Evolutionary conservation across 345 rosid species (phyloP).

Genomic region (Citrus unshiu): DNA sequence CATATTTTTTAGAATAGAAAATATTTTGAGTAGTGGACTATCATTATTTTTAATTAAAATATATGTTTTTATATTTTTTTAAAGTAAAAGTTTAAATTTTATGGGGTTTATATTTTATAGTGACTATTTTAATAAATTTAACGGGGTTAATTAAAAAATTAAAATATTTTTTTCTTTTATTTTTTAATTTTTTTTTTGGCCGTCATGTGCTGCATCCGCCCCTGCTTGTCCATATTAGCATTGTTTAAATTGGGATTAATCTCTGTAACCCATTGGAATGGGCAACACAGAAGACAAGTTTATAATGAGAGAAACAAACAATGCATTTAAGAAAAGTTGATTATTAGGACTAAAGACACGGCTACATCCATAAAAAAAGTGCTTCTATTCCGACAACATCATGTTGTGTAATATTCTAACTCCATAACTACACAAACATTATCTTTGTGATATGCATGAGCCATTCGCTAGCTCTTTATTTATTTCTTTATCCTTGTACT

Average conservation of each 20-base stretch:
- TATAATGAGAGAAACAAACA: constrained; percentile 12
- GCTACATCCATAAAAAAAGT: background rate
- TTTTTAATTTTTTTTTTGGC: too few relatives aligned
- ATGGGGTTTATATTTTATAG: too few relatives aligned
- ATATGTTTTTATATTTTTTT: too few relatives aligned
- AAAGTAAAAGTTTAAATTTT: too few relatives aligned
- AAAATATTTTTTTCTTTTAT: too few relatives aligned
- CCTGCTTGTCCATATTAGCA: background rate
- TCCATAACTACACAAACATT: constrained; percentile 7
- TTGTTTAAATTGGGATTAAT: background rate
- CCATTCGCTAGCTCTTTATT: background rate
- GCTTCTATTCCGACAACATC: constrained; percentile 43
- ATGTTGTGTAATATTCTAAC: constrained; percentile 24
- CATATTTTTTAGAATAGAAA: too few relatives aligned
- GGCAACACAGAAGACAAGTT: background rate
- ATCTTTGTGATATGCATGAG: constrained; percentile 1
- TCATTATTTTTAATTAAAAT: too few relatives aligned
- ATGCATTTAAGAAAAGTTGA: constrained; percentile 8
- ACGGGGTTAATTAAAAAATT: too few relatives aligned
- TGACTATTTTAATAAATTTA: too few relatives aligned
- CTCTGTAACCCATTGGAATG: constrained; percentile 2
- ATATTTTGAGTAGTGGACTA: too few relatives aligned
- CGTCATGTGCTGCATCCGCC: too few relatives aligned
- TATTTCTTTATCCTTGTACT: background rate
- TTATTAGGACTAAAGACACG: background rate